phyloP scores from a whole-genome alignment of 371 early-diverging fungal genomes.

The Mortierella polycephala region DNA sequence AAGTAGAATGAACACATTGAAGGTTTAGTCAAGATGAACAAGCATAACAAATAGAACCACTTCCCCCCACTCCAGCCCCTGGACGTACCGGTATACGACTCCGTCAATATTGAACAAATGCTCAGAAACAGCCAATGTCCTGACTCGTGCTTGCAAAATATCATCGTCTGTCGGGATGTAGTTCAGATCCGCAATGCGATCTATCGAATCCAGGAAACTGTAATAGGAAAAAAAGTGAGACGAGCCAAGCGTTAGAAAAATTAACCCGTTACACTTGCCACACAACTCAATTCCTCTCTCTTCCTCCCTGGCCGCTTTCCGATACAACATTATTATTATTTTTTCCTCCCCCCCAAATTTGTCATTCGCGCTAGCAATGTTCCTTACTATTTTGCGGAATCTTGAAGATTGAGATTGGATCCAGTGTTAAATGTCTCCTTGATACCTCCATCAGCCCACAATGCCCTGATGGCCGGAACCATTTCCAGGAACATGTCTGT shows the following conservation, averaged over 20 bases:
- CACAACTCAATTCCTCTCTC: neutral
- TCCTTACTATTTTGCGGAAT: constrained; percentile 60
- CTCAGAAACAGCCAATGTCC: constrained; percentile 62
- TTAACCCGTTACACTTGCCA: neutral
- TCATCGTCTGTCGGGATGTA: constrained; percentile 64
- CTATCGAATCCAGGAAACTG: constrained; percentile 60
- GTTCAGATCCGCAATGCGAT: constrained; percentile 51
- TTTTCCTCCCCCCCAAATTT: too few relatives aligned
- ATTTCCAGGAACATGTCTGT: constrained; percentile 54
- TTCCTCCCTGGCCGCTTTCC: neutral
- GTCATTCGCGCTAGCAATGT: neutral
- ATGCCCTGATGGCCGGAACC: constrained; percentile 55
- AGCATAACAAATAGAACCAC: neutral
- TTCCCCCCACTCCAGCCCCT: neutral
- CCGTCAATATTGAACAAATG: constrained; percentile 56
- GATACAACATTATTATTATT: neutral
- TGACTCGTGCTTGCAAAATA: constrained; percentile 60
- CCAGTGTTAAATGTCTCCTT: constrained; percentile 36
- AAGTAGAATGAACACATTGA: neutral
- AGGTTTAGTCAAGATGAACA: neutral
- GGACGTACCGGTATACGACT: constrained; percentile 54
- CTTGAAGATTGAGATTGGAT: constrained; percentile 53
- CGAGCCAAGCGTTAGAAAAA: neutral
- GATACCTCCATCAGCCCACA: constrained; percentile 57
- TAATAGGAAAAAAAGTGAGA: neutral